phyloP scores from a whole-genome alignment of 192 early-diverging fungal genomes.

The Backusella sp. region DNA sequence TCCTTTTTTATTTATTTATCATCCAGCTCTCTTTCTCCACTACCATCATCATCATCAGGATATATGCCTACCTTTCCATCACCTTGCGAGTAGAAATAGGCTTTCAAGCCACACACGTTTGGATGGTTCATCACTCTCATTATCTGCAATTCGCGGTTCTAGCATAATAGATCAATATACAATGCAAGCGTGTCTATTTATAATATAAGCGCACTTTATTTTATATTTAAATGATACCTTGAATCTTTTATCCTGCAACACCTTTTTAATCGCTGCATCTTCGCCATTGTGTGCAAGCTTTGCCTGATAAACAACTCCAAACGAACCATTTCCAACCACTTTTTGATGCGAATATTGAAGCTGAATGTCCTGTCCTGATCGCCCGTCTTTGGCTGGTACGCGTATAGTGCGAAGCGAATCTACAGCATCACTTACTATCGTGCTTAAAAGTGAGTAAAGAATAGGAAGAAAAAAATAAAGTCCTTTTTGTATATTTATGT shows the following conservation, averaged over 20 bases:
- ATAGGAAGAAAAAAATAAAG: not conserved
- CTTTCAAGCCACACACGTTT: slow-evolving; percentile 84
- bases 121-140: slow-evolving; percentile 88
- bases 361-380: slow-evolving; percentile 78
- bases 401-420: slow-evolving; percentile 65
- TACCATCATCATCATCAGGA: not conserved
- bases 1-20: not conserved
- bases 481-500: not conserved
- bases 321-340: slow-evolving; percentile 94
- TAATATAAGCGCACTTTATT: no score
- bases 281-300: slow-evolving; percentile 78
- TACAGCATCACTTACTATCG: slow-evolving; percentile 21
- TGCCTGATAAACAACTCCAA: slow-evolving; percentile 97
- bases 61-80: slow-evolving; percentile 58
- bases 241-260: slow-evolving; percentile 95
- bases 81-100: slow-evolving; percentile 93
- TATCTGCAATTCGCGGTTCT: slow-evolving; percentile 89
- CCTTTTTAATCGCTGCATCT: slow-evolving; percentile 93
- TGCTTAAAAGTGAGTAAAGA: not conserved
- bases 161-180: not conserved
- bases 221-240: slow-evolving; percentile 61
- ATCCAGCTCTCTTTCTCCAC: not conserved
- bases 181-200: no score
- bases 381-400: slow-evolving; percentile 82
- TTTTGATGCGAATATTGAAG: slow-evolving; percentile 88